A percentile compares a stretch with the other conserved stretches of the same genome.
Evolutionary conservation across 345 rosid genomes (phyloP).

Genomic region (thale cress (Arabidopsis thaliana)): TAIR10.1 NC_003076.8:24689001-24689500

Average conservation of each 20-base stretch:
- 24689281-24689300: background rate
- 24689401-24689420: constrained; percentile 11
- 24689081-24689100: constrained; percentile 6
- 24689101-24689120: background rate
- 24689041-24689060: constrained; percentile 30
- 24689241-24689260: constrained; percentile 9
- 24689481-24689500: constrained; percentile 33
- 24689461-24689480: constrained; percentile 25
- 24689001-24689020: constrained; percentile 12
- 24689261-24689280: background rate
- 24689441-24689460: constrained; percentile 19
- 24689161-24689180: constrained; percentile 8
- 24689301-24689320: constrained; percentile 5
- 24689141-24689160: constrained; percentile 1
- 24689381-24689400: background rate
- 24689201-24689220: constrained; percentile 34
- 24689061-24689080: constrained; percentile 24
- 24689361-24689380: constrained; percentile 8
- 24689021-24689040: background rate
- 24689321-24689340: constrained; percentile 9
- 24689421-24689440: constrained; percentile 12
- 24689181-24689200: constrained; percentile 29
- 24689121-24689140: background rate
- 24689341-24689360: constrained; percentile 18
- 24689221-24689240: constrained; percentile 21